phyloP scores from a whole-genome alignment of 345 rosid genomes.

The Cardamine chenopodiifolia region DNA sequence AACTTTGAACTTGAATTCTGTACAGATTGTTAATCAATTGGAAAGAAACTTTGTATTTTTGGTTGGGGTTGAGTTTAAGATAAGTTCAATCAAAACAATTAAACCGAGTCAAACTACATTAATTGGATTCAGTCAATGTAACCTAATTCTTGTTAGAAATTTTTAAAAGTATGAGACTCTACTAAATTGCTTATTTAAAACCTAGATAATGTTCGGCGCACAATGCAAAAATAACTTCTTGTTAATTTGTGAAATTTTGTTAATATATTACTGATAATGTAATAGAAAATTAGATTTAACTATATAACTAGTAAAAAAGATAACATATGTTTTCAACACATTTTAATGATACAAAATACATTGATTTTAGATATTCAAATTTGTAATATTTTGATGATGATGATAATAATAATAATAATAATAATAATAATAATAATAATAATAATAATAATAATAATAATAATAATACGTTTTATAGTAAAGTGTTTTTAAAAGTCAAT shows the following conservation, averaged over 20 bases:
- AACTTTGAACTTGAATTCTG: neutral
- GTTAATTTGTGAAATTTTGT: too few relatives aligned
- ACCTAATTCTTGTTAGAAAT: too few relatives aligned
- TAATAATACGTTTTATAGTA: neutral
- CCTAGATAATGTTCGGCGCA: too few relatives aligned
- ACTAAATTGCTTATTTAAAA: too few relatives aligned
- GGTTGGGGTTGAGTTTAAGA: neutral
- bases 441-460: neutral
- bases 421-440: neutral
- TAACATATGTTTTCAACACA: too few relatives aligned
- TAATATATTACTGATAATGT: too few relatives aligned
- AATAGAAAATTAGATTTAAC: too few relatives aligned
- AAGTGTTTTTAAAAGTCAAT: too few relatives aligned
- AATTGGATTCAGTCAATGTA: neutral
- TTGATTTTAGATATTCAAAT: neutral
- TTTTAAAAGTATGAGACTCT: too few relatives aligned
- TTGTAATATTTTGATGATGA: neutral
- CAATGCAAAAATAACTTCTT: too few relatives aligned
- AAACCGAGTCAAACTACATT: neutral
- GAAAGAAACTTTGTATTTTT: neutral
- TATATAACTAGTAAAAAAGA: too few relatives aligned
- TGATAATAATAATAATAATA: too few relatives aligned
- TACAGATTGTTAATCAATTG: neutral
- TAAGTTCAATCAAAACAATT: neutral
- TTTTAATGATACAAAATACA: neutral